Evolutionary conservation across 306 rosid genomes (phyloP).

Genomic region (Echinosophora koreensis): DNA sequence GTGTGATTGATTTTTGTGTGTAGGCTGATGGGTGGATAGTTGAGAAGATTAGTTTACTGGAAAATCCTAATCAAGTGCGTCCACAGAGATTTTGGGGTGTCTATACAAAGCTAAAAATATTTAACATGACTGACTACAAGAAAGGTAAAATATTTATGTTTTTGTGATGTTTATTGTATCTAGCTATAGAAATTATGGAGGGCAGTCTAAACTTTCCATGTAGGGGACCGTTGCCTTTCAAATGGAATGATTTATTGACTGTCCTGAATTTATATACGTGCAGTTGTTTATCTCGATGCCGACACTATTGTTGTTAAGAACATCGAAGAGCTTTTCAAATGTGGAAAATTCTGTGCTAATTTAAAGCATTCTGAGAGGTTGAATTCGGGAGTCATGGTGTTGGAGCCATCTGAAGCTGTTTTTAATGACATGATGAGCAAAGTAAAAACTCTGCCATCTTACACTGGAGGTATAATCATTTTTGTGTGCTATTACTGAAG

Average conservation of each 20-base stretch:
- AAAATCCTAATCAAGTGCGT: conserved; percentile 91
- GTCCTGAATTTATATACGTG: conserved; percentile 29
- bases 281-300: conserved; percentile 93
- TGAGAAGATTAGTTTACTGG: conserved; percentile 89
- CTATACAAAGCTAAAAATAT: conserved; percentile 93
- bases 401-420: conserved; percentile 74
- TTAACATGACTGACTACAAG: conserved; percentile 91
- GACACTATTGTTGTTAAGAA: conserved; percentile 84
- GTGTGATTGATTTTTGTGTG: conserved; percentile 28
- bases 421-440: conserved; percentile 91
- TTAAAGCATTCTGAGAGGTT: conserved; percentile 97
- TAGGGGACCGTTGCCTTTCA: conserved; percentile 17
- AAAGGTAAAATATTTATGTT: conserved; percentile 63
- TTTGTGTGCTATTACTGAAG: neutral
- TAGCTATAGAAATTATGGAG: conserved; percentile 30
- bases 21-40: conserved; percentile 99
- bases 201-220: neutral
- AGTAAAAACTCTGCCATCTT: conserved; percentile 75
- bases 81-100: conserved; percentile 99
- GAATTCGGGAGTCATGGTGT: conserved; percentile 91
- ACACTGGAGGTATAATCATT: conserved; percentile 81
- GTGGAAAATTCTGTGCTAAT: conserved; percentile 87
- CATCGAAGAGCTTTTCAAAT: conserved; percentile 84
- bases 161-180: neutral
- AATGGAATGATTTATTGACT: conserved; percentile 37